Evolutionary conservation across 257 asterid genomes (phyloP), one percentile per base, ranked within the genome.

Genomic region (Parsonsia alboflavescens): DNA sequence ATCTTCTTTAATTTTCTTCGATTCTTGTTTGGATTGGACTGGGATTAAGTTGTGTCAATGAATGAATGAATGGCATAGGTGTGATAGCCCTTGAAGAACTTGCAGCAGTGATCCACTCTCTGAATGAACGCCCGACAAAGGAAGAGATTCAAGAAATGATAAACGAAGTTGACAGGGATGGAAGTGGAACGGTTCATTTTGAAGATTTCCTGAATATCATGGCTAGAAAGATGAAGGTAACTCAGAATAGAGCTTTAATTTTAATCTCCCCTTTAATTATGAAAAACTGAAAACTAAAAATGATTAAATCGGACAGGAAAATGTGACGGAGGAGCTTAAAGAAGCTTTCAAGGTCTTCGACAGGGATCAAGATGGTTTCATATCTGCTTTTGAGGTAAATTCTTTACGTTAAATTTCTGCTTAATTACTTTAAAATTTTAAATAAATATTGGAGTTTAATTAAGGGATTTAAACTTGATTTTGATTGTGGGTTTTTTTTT

Each of bases 291-390:
- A n/a, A n/a, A n/a, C n/a, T n/a, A 33, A 33, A 33, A 33, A 33
- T 33, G 39, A 33, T 33, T n/a, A n/a, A n/a, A n/a, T 54, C 9
- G 2, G 39, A 50, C 50, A 88, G 96, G 94, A 91, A 64, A 87
- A 85, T 74, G 87, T 79, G 17, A 75, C 86, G 3, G 96, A 88
- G n/a, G 97, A 91, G 76, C 75, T 89, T 41, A 88, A 86, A 75
- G 97, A 89, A 83, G 96, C 94, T 54, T 91, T 91, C 85, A 88
- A 87, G 80, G 97, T 91, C 9, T 91, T 91, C 67, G 97, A 91
- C 57, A 76, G 91, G 56, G 96, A 91, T 78, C 97, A 89, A 82
- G 97, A 91, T 79, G 97, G 97, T 36, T 89, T 88, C 85, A 91
- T 91, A 77, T 91, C 96, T 1, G 87, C 94, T 10, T 52, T 53